Conservation (phyloP, 2,329 filamentous ascomycete species). For the Rhinocladiella similis region DNA sequence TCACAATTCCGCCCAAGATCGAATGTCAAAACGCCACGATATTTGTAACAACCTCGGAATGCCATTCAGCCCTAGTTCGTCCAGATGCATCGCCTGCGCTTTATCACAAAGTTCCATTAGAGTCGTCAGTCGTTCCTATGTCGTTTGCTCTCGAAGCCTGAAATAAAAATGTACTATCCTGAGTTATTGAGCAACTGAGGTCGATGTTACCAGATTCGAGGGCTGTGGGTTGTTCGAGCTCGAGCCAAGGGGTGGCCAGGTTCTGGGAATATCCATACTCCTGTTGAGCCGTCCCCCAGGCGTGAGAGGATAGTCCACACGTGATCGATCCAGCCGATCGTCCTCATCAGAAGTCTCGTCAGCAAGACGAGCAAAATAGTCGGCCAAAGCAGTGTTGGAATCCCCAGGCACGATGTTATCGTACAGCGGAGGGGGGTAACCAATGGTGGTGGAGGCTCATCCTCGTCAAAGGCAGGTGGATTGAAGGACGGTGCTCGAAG, state of each 20-base stretch:
- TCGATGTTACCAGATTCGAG: constrained; percentile 16
- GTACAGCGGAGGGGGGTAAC: constrained; percentile 85
- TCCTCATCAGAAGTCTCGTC: constrained; percentile 66
- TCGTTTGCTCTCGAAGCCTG: not conserved
- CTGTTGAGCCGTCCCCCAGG: constrained; percentile 63
- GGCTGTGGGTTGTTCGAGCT: constrained; percentile 4
- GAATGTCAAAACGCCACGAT: not conserved
- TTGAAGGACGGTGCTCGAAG: constrained; percentile 82
- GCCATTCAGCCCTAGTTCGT: not conserved
- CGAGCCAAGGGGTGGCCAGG: constrained; percentile 51
- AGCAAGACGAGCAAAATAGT: constrained; percentile 82
- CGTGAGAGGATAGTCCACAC: constrained; percentile 61
- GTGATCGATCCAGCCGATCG: constrained; percentile 42
- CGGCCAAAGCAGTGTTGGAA: constrained; percentile 70
- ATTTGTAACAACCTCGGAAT: not conserved
- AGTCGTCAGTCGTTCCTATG: constrained; percentile 15
- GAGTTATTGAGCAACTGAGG: constrained; percentile 18
- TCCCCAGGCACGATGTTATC: constrained; percentile 69
- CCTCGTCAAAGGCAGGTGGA: constrained; percentile 82
- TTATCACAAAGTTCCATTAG: constrained; percentile 8
- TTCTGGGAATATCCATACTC: constrained; percentile 64
- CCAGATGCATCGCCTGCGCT: constrained; percentile 10
- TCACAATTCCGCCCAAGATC: not conserved
- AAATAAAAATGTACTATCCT: not conserved
- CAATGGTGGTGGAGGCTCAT: constrained; percentile 70